Conservation (phyloP, 2,329 filamentous ascomycete species). For the Fusarium sp. region DNA sequence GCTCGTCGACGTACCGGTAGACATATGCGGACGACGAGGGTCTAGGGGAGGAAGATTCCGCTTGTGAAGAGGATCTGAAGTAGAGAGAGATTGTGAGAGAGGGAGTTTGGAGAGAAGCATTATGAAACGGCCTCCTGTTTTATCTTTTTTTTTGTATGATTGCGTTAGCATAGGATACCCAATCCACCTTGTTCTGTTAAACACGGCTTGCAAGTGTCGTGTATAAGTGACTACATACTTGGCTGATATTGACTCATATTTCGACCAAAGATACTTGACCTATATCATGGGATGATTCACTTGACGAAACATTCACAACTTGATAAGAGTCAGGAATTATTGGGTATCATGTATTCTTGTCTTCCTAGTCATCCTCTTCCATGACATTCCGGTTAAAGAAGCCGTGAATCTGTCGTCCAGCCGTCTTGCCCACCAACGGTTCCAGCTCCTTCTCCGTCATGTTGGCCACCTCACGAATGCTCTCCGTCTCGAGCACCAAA, state of each 20-base stretch:
- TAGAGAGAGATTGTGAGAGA: neutral
- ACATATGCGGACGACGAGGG: slow-evolving; percentile 34
- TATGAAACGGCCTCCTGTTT: slow-evolving; percentile 17
- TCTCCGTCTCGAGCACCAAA: slow-evolving; percentile 79
- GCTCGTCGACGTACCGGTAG: slow-evolving; percentile 25
- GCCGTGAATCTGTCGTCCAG: slow-evolving; percentile 78
- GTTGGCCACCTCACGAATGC: slow-evolving; percentile 85
- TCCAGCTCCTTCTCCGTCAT: slow-evolving; percentile 81
- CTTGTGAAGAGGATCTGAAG: neutral
- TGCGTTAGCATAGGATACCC: slow-evolving; percentile 46
- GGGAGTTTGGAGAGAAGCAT: slow-evolving; percentile 19
- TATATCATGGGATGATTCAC: neutral
- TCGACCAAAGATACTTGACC: neutral
- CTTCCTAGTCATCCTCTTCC: slow-evolving; percentile 58
- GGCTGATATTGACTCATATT: neutral
- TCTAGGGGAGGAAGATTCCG: slow-evolving; percentile 6
- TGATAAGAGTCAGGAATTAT: neutral
- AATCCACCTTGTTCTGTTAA: slow-evolving; percentile 29
- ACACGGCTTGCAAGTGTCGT: neutral
- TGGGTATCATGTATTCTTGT: slow-evolving; percentile 23
- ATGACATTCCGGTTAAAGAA: slow-evolving; percentile 82
- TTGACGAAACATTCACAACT: neutral
- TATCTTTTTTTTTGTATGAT: slow-evolving; percentile 24
- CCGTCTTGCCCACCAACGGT: slow-evolving; percentile 80
- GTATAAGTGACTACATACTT: neutral